phyloP scores from a whole-genome alignment of 2,329 filamentous ascomycete species.

The Epichloe festucae region DNA sequence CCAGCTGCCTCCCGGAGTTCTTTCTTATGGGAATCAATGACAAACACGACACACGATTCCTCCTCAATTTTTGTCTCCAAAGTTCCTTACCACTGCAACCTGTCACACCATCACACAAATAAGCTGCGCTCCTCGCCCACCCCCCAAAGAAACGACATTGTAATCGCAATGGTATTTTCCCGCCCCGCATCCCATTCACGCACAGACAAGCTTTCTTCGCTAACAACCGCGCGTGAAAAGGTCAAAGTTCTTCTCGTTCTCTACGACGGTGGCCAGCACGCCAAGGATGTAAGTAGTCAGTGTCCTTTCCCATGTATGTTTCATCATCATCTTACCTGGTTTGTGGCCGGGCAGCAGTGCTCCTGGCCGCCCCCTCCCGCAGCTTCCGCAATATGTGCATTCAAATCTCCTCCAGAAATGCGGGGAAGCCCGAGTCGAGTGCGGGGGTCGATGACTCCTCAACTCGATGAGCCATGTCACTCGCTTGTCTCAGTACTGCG shows the following conservation, averaged over 20 bases:
- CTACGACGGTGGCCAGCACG: constrained; percentile 85
- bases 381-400: background rate
- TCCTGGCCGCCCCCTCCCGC: background rate
- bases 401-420: background rate
- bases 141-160: background rate
- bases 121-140: no score
- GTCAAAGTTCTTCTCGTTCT: constrained; percentile 91
- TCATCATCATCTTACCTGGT: background rate
- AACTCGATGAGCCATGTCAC: background rate
- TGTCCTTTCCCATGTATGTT: background rate
- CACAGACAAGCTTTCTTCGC: constrained; percentile 13
- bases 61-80: background rate
- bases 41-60: background rate
- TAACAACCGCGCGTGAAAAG: constrained; percentile 41
- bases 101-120: background rate
- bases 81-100: background rate
- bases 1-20: background rate
- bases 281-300: constrained; percentile 54
- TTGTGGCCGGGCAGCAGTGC: background rate
- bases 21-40: background rate
- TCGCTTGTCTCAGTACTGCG: background rate
- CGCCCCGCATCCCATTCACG: constrained; percentile 13
- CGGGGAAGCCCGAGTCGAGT: background rate
- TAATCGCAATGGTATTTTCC: constrained; percentile 19
- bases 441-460: background rate